Evolutionary conservation across 1,139 yeast species (phyloP).

Genomic region (Hanseniaspora gamundiae): DNA sequence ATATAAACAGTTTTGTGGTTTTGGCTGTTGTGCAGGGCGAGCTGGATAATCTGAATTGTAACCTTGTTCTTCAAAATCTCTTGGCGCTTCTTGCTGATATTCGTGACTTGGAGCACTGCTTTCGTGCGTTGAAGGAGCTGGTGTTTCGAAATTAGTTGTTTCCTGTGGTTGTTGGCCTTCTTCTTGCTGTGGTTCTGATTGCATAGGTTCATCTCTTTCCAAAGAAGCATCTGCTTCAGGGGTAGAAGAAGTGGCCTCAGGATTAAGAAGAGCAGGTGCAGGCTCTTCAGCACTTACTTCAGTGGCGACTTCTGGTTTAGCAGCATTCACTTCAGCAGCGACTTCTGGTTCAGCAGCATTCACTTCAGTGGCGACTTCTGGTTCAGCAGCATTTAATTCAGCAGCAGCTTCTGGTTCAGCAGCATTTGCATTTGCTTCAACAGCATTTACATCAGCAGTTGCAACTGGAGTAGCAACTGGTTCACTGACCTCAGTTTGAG

Average conservation of each 20-base stretch:
- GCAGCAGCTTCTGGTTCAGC: background rate
- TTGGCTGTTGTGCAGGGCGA: slow-evolving; percentile 7
- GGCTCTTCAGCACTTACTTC: slow-evolving; percentile 3
- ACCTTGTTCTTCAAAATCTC: slow-evolving; percentile 13
- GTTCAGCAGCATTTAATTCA: background rate
- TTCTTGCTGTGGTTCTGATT: background rate
- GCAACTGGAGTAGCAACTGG: too few relatives aligned
- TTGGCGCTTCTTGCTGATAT: slow-evolving; percentile 11
- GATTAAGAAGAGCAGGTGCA: slow-evolving; percentile 3
- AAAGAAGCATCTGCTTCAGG: too few relatives aligned
- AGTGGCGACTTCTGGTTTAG: slow-evolving; percentile 13
- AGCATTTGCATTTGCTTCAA: too few relatives aligned
- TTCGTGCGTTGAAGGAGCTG: slow-evolving; percentile 11
- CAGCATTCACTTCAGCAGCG: slow-evolving; percentile 8
- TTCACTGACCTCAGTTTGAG: background rate
- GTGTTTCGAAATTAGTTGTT: too few relatives aligned
- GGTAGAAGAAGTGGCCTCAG: slow-evolving; percentile 2
- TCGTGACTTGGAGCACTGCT: too few relatives aligned
- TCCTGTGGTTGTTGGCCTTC: too few relatives aligned
- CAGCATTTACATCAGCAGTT: too few relatives aligned
- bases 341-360: slow-evolving; percentile 5
- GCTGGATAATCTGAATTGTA: slow-evolving; percentile 10
- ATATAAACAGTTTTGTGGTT: slow-evolving; percentile 38
- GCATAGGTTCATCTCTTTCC: too few relatives aligned
- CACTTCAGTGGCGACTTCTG: background rate